phyloP scores from a whole-genome alignment of 441 rosid genomes.

The Eutrema salsugineum region DNA sequence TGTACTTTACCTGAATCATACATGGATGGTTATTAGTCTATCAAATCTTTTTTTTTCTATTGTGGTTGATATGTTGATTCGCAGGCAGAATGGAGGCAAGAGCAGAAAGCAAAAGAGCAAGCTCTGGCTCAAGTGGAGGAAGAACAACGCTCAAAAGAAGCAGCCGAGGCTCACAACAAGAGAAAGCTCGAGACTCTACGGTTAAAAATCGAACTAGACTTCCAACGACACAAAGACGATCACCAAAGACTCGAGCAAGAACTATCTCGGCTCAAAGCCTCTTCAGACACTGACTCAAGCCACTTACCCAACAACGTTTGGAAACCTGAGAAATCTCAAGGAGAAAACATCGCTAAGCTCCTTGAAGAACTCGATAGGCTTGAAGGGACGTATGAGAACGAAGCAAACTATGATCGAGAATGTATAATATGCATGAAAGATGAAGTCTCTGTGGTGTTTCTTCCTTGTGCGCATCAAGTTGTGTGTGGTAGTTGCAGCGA shows the following conservation, averaged over 20 bases:
- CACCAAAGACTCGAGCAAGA: slow-evolving; percentile 85
- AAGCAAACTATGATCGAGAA: slow-evolving; percentile 43
- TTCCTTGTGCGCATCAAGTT: slow-evolving; percentile 88
- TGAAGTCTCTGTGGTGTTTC: slow-evolving; percentile 75
- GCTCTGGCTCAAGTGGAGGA: slow-evolving; percentile 56
- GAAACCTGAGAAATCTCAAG: slow-evolving; percentile 33
- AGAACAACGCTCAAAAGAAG: slow-evolving; percentile 62
- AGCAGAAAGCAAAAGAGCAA: slow-evolving; percentile 51
- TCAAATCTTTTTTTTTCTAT: not conserved
- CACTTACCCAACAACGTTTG: slow-evolving; percentile 27
- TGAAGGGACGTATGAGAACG: slow-evolving; percentile 34
- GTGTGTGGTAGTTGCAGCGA: slow-evolving; percentile 72
- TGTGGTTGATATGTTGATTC: not conserved
- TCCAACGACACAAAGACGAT: slow-evolving; percentile 88
- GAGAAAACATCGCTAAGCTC: slow-evolving; percentile 54
- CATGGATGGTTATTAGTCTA: not conserved
- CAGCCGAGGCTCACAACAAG: slow-evolving; percentile 53
- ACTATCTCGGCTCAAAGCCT: slow-evolving; percentile 50
- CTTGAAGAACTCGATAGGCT: slow-evolving; percentile 51
- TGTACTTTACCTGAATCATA: not conserved
- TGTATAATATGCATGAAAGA: slow-evolving; percentile 77
- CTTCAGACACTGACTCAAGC: slow-evolving; percentile 35
- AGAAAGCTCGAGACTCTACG: slow-evolving; percentile 73
- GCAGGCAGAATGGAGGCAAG: slow-evolving; percentile 69
- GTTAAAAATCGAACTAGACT: slow-evolving; percentile 74